Evolutionary conservation across 208 protist genomes (phyloP).

Genomic region (Leptomonas pyrrhocoris): DNA sequence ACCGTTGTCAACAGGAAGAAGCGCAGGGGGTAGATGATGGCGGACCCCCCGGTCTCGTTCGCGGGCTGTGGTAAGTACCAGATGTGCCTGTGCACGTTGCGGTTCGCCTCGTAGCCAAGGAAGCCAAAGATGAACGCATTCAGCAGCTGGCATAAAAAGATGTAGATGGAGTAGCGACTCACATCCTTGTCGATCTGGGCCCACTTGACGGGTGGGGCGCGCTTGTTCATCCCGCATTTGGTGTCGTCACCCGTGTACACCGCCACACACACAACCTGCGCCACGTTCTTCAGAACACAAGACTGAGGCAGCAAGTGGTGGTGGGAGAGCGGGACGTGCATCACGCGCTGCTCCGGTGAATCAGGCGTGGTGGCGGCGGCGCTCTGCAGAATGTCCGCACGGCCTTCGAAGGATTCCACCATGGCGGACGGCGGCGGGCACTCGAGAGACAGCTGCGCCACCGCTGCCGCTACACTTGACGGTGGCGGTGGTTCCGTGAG

Average conservation of each 20-base stretch:
- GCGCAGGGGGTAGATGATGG: slow-evolving; percentile 90
- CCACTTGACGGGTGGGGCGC: slow-evolving; percentile 87
- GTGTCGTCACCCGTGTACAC: slow-evolving; percentile 97
- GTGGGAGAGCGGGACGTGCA: slow-evolving; percentile 52
- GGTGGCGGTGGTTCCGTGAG: slow-evolving; percentile 19
- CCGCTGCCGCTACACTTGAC: slow-evolving; percentile 6
- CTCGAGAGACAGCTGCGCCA: slow-evolving; percentile 34
- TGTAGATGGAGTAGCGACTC: slow-evolving; percentile 80
- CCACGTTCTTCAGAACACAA: slow-evolving; percentile 86
- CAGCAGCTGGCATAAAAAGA: slow-evolving; percentile 90
- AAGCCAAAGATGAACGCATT: slow-evolving; percentile 82
- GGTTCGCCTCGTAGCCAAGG: slow-evolving; percentile 74
- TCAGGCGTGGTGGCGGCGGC: background rate
- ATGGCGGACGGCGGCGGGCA: slow-evolving; percentile 80
- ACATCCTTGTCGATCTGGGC: slow-evolving; percentile 92
- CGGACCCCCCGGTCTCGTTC: slow-evolving; percentile 33
- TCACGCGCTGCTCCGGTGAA: background rate
- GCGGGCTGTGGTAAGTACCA: slow-evolving; percentile 78
- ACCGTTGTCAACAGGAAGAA: slow-evolving; percentile 96
- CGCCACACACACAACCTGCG: slow-evolving; percentile 77
- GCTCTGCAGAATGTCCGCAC: slow-evolving; percentile 36
- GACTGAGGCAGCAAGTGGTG: slow-evolving; percentile 89
- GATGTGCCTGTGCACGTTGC: slow-evolving; percentile 28
- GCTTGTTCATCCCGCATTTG: slow-evolving; percentile 94
- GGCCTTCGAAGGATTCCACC: slow-evolving; percentile 90